These are phyloP conservation scores for Tetradesmus obliquus DNA, from an alignment of 139 green algal genomes.

Conservation along the genomic window DNA sequence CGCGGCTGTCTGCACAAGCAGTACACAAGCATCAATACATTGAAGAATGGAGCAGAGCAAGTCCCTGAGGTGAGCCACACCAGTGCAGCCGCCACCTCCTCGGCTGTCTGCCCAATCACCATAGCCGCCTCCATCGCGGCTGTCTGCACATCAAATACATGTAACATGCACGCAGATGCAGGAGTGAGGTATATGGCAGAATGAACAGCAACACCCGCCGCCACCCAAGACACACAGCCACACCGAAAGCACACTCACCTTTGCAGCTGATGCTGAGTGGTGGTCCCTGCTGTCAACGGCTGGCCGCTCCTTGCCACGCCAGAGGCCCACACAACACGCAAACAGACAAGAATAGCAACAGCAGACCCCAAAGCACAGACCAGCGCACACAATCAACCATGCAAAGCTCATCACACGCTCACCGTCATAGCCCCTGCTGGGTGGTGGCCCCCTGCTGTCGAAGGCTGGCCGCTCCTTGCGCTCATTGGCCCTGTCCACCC, in stretches of 20 bases:
- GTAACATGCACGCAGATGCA: neutral
- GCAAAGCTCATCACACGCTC: neutral
- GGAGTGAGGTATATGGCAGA: too few relatives aligned
- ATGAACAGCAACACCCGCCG: too few relatives aligned
- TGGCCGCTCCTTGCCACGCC: constrained; percentile 2
- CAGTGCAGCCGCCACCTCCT: neutral
- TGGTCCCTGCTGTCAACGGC: neutral
- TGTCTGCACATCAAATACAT: neutral
- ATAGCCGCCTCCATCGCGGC: neutral
- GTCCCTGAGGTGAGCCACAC: too few relatives aligned
- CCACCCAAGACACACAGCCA: too few relatives aligned
- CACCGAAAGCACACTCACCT: too few relatives aligned
- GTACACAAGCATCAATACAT: neutral
- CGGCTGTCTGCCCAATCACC: too few relatives aligned
- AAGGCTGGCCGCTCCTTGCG: constrained; percentile 26
- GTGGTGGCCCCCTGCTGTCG: neutral
- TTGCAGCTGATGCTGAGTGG: too few relatives aligned
- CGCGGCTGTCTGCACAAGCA: neutral
- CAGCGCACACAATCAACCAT: too few relatives aligned
- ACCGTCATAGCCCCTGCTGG: neutral
- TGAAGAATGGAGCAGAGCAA: too few relatives aligned
- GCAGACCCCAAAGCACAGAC: too few relatives aligned
- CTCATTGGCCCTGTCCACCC: constrained; percentile 39
- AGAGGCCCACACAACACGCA: too few relatives aligned
- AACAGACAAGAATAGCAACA: too few relatives aligned